Percentiles rank a stretch among this genome's conserved stretches.
Conservation (phyloP, 169 alveolate species). For the Fabrea salina region DNA sequence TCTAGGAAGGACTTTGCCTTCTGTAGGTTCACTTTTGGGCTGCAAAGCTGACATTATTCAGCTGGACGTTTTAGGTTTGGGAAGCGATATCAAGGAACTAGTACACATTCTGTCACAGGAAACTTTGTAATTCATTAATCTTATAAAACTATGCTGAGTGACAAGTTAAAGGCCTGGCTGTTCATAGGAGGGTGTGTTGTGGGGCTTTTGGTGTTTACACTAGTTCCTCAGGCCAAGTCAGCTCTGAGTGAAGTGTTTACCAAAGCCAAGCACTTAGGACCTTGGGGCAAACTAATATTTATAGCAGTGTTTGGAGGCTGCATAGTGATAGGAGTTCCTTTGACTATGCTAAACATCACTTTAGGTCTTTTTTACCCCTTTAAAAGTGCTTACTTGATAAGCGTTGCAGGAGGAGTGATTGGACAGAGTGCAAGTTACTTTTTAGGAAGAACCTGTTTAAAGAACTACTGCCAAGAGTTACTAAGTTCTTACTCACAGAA, state of each 20-base stretch:
- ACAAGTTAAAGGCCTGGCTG: not conserved
- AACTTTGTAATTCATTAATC: not conserved
- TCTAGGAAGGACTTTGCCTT: slow-evolving; percentile 86
- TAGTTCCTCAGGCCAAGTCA: not conserved
- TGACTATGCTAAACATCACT: not conserved
- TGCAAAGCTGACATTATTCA: slow-evolving; percentile 70
- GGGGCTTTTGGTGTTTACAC: not conserved
- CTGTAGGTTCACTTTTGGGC: slow-evolving; percentile 68
- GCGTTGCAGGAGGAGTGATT: not conserved
- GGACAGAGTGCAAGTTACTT: not conserved
- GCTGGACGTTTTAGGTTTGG: slow-evolving; percentile 60
- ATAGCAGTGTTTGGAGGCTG: not conserved
- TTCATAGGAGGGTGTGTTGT: not conserved
- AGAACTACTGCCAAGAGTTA: not conserved
- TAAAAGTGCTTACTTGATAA: not conserved
- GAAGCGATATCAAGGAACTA: slow-evolving; percentile 10
- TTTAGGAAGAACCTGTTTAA: not conserved
- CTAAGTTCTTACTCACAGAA: not conserved
- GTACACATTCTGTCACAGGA: not conserved
- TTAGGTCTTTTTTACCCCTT: not conserved
- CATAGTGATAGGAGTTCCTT: not conserved
- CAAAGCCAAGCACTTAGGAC: not conserved
- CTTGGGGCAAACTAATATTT: not conserved
- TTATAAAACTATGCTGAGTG: not conserved
- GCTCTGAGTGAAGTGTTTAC: not conserved